A percentile compares a stretch with the other conserved stretches of the same genome.
phyloP scores from a whole-genome alignment of 1,139 yeast genomes.

The Yamadazyma taylorii region DNA sequence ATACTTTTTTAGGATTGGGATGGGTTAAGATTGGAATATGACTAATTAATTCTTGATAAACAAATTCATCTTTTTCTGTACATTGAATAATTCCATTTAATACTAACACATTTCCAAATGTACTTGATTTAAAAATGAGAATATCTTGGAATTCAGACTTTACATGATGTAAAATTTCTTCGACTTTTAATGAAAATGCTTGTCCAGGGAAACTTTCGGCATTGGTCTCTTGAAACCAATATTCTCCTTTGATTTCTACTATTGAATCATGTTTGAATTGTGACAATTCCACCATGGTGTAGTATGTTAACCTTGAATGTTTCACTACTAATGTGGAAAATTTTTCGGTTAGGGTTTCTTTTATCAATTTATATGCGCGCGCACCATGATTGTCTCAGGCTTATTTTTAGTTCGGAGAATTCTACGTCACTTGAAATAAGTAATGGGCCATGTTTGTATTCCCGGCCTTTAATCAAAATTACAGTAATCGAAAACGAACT shows the following conservation, averaged over 20 bases:
- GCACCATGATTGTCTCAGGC: too few relatives aligned
- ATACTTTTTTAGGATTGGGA: conserved; percentile 67
- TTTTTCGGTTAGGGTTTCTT: not conserved
- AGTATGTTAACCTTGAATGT: too few relatives aligned
- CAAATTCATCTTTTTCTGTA: conserved; percentile 86
- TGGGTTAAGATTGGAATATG: conserved; percentile 79
- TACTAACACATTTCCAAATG: conserved; percentile 82
- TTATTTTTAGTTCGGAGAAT: too few relatives aligned
- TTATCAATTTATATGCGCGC: too few relatives aligned
- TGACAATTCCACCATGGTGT: conserved; percentile 14
- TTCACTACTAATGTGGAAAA: not conserved
- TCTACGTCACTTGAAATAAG: too few relatives aligned
- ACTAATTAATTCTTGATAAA: conserved; percentile 87
- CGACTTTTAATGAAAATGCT: conserved; percentile 40
- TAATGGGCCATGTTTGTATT: conserved; percentile 48
- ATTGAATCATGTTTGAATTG: conserved; percentile 30
- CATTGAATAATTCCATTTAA: conserved; percentile 87
- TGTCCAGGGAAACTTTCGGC: conserved; percentile 45
- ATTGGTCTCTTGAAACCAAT: conserved; percentile 45
- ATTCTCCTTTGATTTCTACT: conserved; percentile 23
- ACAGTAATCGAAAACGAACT: conserved; percentile 52
- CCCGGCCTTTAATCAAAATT: conserved; percentile 58
- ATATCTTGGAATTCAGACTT: conserved; percentile 46
- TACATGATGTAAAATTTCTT: conserved; percentile 35
- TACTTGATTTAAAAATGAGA: conserved; percentile 68